Conservation (phyloP, 768 basidiomycete species). For the Pleurotus tuber-regium region DNA sequence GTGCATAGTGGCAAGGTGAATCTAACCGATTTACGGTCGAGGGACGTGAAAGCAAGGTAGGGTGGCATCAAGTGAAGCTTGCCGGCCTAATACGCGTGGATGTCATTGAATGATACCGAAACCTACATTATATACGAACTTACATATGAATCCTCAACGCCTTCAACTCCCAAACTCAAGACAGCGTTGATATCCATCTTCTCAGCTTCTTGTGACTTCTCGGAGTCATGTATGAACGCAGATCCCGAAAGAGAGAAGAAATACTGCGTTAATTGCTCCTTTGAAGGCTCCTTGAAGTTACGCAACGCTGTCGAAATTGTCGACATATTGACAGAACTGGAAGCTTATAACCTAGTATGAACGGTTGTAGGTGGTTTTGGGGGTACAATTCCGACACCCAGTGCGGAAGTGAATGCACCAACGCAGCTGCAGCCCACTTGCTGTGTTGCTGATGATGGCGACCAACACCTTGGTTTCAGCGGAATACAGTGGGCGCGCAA, state of each 20-base stretch:
- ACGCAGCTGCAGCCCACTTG: background rate
- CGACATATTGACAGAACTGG: constrained; percentile 45
- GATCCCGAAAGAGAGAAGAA: constrained; percentile 82
- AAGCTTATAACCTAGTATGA: background rate
- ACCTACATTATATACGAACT: constrained; percentile 36
- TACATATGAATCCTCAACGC: constrained; percentile 92
- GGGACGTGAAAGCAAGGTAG: constrained; percentile 84
- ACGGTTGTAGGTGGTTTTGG: background rate
- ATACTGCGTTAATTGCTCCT: constrained; percentile 78
- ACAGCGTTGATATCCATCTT: constrained; percentile 90
- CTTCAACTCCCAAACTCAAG: constrained; percentile 71
- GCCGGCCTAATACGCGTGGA: constrained; percentile 61
- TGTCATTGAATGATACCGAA: background rate
- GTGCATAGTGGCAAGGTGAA: constrained; percentile 92
- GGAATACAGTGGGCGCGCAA: background rate
- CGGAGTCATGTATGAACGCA: constrained; percentile 21
- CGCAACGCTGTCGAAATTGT: constrained; percentile 86
- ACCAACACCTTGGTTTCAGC: background rate
- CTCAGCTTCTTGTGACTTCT: constrained; percentile 42
- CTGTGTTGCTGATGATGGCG: background rate
- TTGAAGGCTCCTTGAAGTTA: constrained; percentile 89
- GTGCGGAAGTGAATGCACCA: constrained; percentile 2
- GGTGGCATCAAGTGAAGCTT: constrained; percentile 87
- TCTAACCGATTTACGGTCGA: constrained; percentile 89
- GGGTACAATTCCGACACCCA: background rate